Percentiles rank a stretch among this genome's conserved stretches.
Evolutionary conservation across 2,329 filamentous ascomycete species (phyloP).

Genomic region (Tolypocladium ophioglossoides): DNA sequence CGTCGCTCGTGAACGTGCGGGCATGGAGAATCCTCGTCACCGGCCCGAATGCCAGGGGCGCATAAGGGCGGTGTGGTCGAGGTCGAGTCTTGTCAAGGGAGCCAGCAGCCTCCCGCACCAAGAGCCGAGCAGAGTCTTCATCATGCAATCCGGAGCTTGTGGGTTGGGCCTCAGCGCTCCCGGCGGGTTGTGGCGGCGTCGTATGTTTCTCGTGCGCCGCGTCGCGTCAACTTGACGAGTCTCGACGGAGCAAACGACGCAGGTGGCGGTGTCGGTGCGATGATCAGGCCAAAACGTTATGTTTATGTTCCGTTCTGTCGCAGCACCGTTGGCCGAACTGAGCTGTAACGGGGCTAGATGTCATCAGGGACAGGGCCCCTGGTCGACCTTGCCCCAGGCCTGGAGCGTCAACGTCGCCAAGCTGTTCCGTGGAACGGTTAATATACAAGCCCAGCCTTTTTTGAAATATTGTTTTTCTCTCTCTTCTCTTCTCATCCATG

Average conservation of each 20-base stretch:
- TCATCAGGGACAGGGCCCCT: conserved; percentile 9
- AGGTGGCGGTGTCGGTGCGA: conserved; percentile 4
- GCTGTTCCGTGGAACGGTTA: conserved; percentile 10
- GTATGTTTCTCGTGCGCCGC: not conserved
- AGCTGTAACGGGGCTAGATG: conserved; percentile 18
- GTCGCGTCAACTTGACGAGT: not conserved
- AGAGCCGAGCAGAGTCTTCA: not conserved
- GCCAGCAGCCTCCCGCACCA: not conserved
- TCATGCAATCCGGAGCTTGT: not conserved
- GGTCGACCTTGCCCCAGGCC: conserved; percentile 6
- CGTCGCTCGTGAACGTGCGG: not conserved
- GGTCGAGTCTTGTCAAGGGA: not conserved
- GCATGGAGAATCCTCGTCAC: not conserved
- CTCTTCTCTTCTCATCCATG: conserved; percentile 5
- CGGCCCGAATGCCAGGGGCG: not conserved
- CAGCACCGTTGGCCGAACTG: conserved; percentile 7
- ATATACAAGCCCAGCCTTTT: not conserved
- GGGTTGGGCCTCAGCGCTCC: not conserved
- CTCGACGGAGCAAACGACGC: not conserved
- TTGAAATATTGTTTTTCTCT: conserved; percentile 3
- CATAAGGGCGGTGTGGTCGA: not conserved
- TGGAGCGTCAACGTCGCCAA: conserved; percentile 8
- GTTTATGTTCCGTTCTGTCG: conserved; percentile 9
- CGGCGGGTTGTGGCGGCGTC: not conserved
- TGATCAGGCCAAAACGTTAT: conserved; percentile 11